phyloP scores from a whole-genome alignment of 768 basidiomycete genomes.

The Pholiota conissans region DNA sequence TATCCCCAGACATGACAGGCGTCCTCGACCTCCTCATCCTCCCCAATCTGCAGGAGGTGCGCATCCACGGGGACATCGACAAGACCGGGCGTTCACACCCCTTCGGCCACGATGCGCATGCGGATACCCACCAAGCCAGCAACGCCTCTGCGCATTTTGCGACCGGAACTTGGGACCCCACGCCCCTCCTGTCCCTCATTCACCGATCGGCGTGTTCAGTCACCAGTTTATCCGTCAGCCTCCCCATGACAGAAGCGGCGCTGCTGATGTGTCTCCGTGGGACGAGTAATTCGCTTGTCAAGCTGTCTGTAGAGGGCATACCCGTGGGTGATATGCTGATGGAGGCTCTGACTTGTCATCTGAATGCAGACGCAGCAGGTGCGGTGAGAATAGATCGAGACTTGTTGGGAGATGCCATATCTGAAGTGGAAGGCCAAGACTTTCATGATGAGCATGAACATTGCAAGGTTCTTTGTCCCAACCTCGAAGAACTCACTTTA shows the following conservation, averaged over 20 bases:
- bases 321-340: constrained; percentile 24
- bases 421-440: neutral
- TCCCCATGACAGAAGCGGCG: constrained; percentile 28
- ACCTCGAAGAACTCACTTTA: constrained; percentile 22
- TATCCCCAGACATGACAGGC: constrained; percentile 28
- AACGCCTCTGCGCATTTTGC: constrained; percentile 5
- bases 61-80: constrained; percentile 26
- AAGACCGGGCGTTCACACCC: constrained; percentile 14
- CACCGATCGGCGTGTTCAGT: constrained; percentile 30
- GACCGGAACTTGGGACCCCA: constrained; percentile 26
- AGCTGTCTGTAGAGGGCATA: constrained; percentile 25
- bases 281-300: constrained; percentile 23
- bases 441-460: neutral
- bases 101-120: constrained; percentile 4
- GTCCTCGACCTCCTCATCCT: constrained; percentile 31
- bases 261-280: constrained; percentile 25
- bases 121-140: constrained; percentile 3
- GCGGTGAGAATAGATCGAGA: neutral
- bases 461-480: constrained; percentile 15
- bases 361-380: neutral
- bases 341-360: constrained; percentile 19
- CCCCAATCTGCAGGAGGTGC: constrained; percentile 29
- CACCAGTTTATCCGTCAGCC: constrained; percentile 25
- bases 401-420: neutral
- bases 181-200: constrained; percentile 26